Evolutionary conservation across 2,329 filamentous ascomycete species (phyloP).

Genomic region (Cytospora paraplurivora): DNA sequence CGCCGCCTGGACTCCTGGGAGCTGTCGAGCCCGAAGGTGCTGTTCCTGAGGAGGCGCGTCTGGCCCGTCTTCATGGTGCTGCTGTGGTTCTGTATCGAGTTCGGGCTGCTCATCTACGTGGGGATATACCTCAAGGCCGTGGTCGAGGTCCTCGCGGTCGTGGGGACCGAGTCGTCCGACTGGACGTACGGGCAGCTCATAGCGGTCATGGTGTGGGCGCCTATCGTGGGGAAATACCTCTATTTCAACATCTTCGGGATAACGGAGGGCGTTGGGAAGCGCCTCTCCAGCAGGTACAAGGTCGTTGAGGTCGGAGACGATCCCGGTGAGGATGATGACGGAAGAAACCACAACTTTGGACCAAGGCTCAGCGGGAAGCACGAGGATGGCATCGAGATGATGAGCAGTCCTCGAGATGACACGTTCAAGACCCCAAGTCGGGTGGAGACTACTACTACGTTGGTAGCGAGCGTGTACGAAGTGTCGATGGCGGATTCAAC

Average conservation of each 20-base stretch:
- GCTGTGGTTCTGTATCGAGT: conserved; percentile 23
- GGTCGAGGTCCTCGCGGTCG: conserved; percentile 21
- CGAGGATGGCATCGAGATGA: conserved; percentile 16
- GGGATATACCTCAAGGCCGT: conserved; percentile 28
- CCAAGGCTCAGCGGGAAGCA: conserved; percentile 1
- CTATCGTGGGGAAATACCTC: conserved; percentile 28
- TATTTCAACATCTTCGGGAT: conserved; percentile 26
- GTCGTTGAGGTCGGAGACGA: conserved; percentile 18
- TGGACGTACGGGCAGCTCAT: conserved; percentile 36
- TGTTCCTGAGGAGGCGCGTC: conserved; percentile 20
- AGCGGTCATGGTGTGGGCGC: conserved; percentile 34
- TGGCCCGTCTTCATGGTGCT: conserved; percentile 10
- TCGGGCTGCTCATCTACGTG: conserved; percentile 27
- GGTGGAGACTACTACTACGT: conserved; percentile 6
- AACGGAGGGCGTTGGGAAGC: conserved; percentile 24
- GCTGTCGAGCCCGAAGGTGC: not conserved
- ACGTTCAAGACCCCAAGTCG: conserved; percentile 15
- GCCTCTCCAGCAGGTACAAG: conserved; percentile 23
- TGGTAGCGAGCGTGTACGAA: conserved; percentile 16
- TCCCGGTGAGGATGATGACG: conserved; percentile 5
- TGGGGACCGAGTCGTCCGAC: conserved; percentile 21
- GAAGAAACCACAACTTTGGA: too few species aligned
- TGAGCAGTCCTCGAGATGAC: conserved; percentile 1
- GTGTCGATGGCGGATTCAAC: conserved; percentile 7
- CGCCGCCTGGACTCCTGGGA: conserved; percentile 17